These are phyloP conservation scores for Oryza coarctata DNA, from an alignment of 176 grass and related monocot genomes.

Conservation along the genomic window DNA sequence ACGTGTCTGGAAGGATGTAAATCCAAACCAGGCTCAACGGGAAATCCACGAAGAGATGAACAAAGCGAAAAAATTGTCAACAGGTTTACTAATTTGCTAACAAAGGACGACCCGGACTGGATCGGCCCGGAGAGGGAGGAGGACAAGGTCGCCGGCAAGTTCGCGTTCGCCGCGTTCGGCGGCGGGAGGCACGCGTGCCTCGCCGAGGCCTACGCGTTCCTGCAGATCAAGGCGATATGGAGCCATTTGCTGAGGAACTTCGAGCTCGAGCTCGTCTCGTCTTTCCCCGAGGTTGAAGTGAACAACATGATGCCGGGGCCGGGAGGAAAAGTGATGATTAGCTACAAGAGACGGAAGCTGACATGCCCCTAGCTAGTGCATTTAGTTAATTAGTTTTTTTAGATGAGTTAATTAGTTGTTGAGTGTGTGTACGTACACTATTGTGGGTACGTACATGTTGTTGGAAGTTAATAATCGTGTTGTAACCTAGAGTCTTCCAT, in stretches of 20 bases:
- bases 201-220: slow-evolving; percentile 56
- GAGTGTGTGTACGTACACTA: too few relatives aligned
- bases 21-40: too few relatives aligned
- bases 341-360: slow-evolving; percentile 46
- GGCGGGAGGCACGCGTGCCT: slow-evolving; percentile 62
- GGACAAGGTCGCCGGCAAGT: slow-evolving; percentile 48
- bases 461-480: too few relatives aligned
- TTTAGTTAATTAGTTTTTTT: too few relatives aligned
- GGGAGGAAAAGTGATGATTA: slow-evolving; percentile 54
- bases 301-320: slow-evolving; percentile 48
- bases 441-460: too few relatives aligned
- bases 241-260: slow-evolving; percentile 70
- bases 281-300: slow-evolving; percentile 53
- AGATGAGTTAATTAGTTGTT: too few relatives aligned
- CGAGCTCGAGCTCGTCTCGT: slow-evolving; percentile 57
- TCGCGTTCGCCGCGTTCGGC: slow-evolving; percentile 62
- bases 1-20: too few relatives aligned
- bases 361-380: too few relatives aligned
- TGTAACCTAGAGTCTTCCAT: too few relatives aligned
- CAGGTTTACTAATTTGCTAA: too few relatives aligned
- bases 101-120: slow-evolving; percentile 47
- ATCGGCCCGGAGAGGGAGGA: slow-evolving; percentile 21
- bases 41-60: too few relatives aligned
- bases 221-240: slow-evolving; percentile 67
- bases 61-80: too few relatives aligned